phyloP scores from a whole-genome alignment of 2,329 filamentous ascomycete species.

The Decorospora gaudefroyi region DNA sequence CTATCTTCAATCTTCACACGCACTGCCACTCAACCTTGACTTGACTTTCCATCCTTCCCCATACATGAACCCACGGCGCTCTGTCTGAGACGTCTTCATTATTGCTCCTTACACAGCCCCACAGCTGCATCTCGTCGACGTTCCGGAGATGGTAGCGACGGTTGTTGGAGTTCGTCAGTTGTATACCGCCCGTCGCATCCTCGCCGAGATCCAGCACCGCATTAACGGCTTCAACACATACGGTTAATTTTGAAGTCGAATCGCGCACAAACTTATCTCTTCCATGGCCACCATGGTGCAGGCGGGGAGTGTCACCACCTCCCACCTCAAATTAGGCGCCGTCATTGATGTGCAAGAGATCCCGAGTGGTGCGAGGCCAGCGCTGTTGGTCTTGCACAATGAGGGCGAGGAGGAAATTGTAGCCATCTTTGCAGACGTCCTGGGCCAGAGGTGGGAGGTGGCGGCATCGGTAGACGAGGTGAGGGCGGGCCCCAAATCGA shows the following conservation, averaged over 20 bases:
- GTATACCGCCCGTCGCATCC: slow-evolving; percentile 48
- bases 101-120: slow-evolving; percentile 35
- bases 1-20: slow-evolving; percentile 39
- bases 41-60: slow-evolving; percentile 36
- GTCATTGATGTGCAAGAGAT: slow-evolving; percentile 46
- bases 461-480: slow-evolving; percentile 61
- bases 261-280: slow-evolving; percentile 22
- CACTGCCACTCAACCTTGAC: slow-evolving; percentile 39
- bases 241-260: slow-evolving; percentile 37
- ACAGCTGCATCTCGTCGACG: slow-evolving; percentile 30
- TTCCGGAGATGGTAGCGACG: slow-evolving; percentile 47
- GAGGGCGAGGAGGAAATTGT: slow-evolving; percentile 74
- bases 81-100: slow-evolving; percentile 32
- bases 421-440: slow-evolving; percentile 73
- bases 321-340: slow-evolving; percentile 40
- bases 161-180: slow-evolving; percentile 38
- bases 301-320: slow-evolving; percentile 37
- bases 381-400: slow-evolving; percentile 65
- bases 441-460: slow-evolving; percentile 72
- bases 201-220: slow-evolving; percentile 47
- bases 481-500: slow-evolving; percentile 60
- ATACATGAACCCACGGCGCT: slow-evolving; percentile 28
- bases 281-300: slow-evolving; percentile 49
- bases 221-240: slow-evolving; percentile 52
- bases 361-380: slow-evolving; percentile 41